Evolutionary conservation across 768 basidiomycete species (phyloP).

Genomic region (Suillus subluteus): DNA sequence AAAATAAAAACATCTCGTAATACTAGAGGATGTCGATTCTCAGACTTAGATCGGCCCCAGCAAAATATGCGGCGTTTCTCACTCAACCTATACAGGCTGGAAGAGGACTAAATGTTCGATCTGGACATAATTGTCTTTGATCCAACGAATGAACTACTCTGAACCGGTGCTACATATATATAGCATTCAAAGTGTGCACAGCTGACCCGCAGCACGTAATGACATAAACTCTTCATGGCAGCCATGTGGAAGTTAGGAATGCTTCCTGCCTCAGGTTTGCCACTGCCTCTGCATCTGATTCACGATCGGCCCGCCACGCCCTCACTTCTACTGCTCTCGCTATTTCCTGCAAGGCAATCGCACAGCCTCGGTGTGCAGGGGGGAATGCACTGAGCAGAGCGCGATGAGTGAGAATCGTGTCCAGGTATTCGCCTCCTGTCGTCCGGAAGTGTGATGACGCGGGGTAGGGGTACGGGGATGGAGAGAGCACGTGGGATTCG

Average conservation of each 20-base stretch:
- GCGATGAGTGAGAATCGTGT: conserved; percentile 78
- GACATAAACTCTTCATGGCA: not conserved
- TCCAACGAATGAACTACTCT: not conserved
- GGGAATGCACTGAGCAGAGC: conserved; percentile 67
- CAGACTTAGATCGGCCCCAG: no score
- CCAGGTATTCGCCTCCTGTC: conserved; percentile 76
- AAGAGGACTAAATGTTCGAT: not conserved
- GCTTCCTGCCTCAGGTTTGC: conserved; percentile 72
- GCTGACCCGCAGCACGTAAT: not conserved
- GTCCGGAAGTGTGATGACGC: conserved; percentile 43
- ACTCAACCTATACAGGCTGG: not conserved
- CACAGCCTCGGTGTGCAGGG: conserved; percentile 64
- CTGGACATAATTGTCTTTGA: not conserved
- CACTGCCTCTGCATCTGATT: conserved; percentile 71
- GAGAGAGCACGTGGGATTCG: conserved; percentile 38
- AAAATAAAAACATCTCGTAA: no score
- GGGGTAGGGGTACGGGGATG: conserved; percentile 36
- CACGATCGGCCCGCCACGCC: conserved; percentile 71
- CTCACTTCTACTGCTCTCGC: conserved; percentile 65
- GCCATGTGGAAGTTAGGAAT: conserved; percentile 47
- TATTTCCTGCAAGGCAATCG: conserved; percentile 64
- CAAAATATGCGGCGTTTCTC: not conserved
- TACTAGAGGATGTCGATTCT: no score
- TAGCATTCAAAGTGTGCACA: not conserved
- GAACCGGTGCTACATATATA: not conserved